Evolutionary conservation across 2,329 filamentous ascomycete genomes (phyloP), one percentile per base, ranked within the genome.

Genomic region (Beauveria pseudobassiana): DNA sequence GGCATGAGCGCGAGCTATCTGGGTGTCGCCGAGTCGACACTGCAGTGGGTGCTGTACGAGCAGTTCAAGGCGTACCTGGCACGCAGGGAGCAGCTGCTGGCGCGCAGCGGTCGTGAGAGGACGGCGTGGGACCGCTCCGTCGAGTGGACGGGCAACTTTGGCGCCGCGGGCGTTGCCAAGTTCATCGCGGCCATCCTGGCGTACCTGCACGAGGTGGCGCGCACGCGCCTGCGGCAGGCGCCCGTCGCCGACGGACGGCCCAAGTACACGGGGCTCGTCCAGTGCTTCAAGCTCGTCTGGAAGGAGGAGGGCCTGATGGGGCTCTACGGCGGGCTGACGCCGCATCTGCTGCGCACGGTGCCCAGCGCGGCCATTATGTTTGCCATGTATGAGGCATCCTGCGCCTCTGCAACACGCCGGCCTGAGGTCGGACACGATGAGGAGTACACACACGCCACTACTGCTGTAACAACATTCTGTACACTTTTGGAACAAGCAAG

Each of bases 291-390:
- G 72, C 82, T 91, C 20, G 88, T 97, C 50, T 93, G 87, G 83
- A 89, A 88, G 70, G 91, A 97, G 70, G 93, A 97, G 74, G 91
- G 93, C 53, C 81, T 96, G 74, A 84, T 87, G 52, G 90, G 88
- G 38, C 79, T 98, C 64, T 98, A 97, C 71, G 93, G 93, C 61
- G 93, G 93, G 20, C 80, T 98, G 69, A 96, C 93, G 16, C 92
- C 93, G 52, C 93, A 98, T 72, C 85, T 98, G 69, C 84, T 97
- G 75, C 84, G 93, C 64, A 93, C 93, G 7, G 93, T 97, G 6
- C 93, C 93, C 1, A 95, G 90, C 67, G 92, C 93, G 8, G 92
- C 90, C 67, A 96, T 98, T 73, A 97, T 96, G 90, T 96, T 97
- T 74, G 92, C 91, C 75, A 95, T 95, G 80, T 96, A 86, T 69